A percentile compares a stretch with the other conserved stretches of the same genome.
phyloP scores from a whole-genome alignment of 768 basidiomycete species.

The Lactifluus subvellereus region DNA sequence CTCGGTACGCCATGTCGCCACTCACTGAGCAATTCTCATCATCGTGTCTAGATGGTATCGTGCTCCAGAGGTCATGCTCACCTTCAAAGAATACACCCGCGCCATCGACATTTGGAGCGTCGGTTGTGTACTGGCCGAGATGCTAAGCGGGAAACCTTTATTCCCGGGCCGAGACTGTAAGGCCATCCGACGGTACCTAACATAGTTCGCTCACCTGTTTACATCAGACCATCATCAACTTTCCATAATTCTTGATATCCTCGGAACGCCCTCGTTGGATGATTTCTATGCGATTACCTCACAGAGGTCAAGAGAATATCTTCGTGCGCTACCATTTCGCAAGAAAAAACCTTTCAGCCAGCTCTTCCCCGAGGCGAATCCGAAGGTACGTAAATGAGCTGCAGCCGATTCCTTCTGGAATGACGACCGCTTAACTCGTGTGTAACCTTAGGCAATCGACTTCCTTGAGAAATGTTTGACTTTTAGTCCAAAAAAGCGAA shows the following conservation, averaged over 20 bases:
- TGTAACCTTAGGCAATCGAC: constrained; percentile 52
- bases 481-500: constrained; percentile 80
- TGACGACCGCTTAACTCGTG: neutral
- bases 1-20: constrained; percentile 45
- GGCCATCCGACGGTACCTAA: constrained; percentile 27
- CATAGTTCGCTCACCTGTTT: neutral
- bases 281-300: constrained; percentile 93
- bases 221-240: constrained; percentile 85
- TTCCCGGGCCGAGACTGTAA: constrained; percentile 94
- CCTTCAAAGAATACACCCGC: constrained; percentile 91
- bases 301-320: constrained; percentile 73
- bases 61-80: constrained; percentile 97
- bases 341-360: constrained; percentile 65
- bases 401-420: neutral
- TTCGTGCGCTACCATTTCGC: constrained; percentile 82
- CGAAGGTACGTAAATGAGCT: constrained; percentile 38
- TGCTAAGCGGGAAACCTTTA: constrained; percentile 85
- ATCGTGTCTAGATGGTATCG: constrained; percentile 74
- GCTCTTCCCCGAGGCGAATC: constrained; percentile 73
- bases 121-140: constrained; percentile 84
- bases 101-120: constrained; percentile 87
- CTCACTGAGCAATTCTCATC: constrained; percentile 18
- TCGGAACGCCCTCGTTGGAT: constrained; percentile 85
- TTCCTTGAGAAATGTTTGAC: constrained; percentile 76
- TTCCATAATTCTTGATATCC: constrained; percentile 87